Percentiles rank a stretch among this genome's conserved stretches.
Conservation (phyloP, 208 protist species). For the Acanthamoeba healyi region DNA sequence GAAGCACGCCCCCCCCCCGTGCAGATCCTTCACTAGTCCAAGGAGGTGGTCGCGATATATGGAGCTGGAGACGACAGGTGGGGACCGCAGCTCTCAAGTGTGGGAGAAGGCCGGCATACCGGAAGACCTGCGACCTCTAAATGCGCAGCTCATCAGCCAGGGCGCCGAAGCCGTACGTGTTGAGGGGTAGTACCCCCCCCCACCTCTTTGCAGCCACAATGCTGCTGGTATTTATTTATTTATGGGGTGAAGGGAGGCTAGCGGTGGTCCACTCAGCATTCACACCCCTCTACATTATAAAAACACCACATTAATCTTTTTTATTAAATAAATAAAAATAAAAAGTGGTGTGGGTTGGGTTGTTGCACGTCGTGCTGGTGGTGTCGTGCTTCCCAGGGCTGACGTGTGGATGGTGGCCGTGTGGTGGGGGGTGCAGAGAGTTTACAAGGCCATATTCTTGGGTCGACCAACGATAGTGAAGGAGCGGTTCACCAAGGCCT, state of each 20-base stretch:
- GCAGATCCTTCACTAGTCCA: no score
- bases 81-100: background rate
- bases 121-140: background rate
- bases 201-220: background rate
- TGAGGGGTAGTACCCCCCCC: background rate
- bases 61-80: background rate
- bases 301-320: background rate
- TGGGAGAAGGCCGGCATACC: background rate
- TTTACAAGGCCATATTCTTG: slow-evolving; percentile 81
- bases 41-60: no score
- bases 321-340: background rate
- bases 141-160: slow-evolving; percentile 18
- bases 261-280: background rate
- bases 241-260: background rate
- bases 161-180: slow-evolving; percentile 56
- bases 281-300: background rate
- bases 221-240: background rate
- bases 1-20: no score
- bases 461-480: slow-evolving; percentile 88
- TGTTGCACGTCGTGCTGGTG: no score
- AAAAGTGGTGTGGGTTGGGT: no score
- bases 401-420: no score
- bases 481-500: slow-evolving; percentile 91
- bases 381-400: no score
- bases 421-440: slow-evolving; percentile 79